Conservation (phyloP, 169 alveolate genomes). For the Theileria equi region DNA sequence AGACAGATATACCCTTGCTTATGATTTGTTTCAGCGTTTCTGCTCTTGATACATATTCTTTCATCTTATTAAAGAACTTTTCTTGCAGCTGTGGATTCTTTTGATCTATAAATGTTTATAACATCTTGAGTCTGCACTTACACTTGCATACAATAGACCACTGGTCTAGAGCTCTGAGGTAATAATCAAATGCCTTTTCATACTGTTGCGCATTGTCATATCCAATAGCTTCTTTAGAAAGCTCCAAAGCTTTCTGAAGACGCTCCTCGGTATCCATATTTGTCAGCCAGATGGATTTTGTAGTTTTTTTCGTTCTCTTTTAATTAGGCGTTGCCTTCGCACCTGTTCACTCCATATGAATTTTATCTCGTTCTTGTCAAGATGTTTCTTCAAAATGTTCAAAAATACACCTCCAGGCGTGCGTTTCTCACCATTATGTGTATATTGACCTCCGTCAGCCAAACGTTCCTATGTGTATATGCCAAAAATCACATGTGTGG, state of each 20-base stretch:
- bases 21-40: constrained; percentile 63
- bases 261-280: constrained; percentile 51
- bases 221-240: constrained; percentile 54
- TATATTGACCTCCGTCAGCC: constrained; percentile 56
- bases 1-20: constrained; percentile 2
- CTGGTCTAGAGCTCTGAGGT: constrained; percentile 55
- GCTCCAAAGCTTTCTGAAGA: constrained; percentile 37
- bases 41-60: constrained; percentile 70
- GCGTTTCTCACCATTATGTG: constrained; percentile 48
- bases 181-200: constrained; percentile 35
- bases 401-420: constrained; percentile 67
- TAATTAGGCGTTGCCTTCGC: constrained; percentile 18
- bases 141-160: constrained; percentile 58
- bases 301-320: background rate
- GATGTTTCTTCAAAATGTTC: constrained; percentile 44
- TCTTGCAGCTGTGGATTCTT: constrained; percentile 66
- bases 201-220: constrained; percentile 31
- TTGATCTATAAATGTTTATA: constrained; percentile 55
- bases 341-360: constrained; percentile 68
- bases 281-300: background rate
- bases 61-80: constrained; percentile 67
- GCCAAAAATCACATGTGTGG: too few relatives aligned
- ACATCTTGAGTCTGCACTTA: background rate
- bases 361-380: constrained; percentile 43
- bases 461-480: constrained; percentile 38